phyloP scores from a whole-genome alignment of 2,329 filamentous ascomycete genomes.

The Penicillium sclerotigenum region DNA sequence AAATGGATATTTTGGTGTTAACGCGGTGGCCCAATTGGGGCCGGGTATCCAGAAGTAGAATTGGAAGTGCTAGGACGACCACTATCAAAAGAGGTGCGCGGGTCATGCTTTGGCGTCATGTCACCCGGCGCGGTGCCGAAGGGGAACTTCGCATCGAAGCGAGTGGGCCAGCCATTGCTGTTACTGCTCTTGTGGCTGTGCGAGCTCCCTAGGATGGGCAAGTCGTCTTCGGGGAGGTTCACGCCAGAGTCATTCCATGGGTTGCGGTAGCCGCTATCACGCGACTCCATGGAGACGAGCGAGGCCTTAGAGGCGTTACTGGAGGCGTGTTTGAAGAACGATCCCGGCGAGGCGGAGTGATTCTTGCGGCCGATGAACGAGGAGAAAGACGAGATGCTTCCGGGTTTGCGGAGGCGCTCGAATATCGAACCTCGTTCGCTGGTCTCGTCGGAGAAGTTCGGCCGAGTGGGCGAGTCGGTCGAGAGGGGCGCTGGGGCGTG shows the following conservation, averaged over 20 bases:
- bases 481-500: slow-evolving; percentile 77
- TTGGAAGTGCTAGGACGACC: slow-evolving; percentile 90
- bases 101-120: slow-evolving; percentile 76
- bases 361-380: slow-evolving; percentile 98
- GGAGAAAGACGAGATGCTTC: slow-evolving; percentile 88
- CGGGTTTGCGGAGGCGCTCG: slow-evolving; percentile 88
- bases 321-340: slow-evolving; percentile 88
- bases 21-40: slow-evolving; percentile 85
- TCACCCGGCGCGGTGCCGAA: slow-evolving; percentile 68
- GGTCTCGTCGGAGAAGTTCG: slow-evolving; percentile 76
- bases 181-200: slow-evolving; percentile 66
- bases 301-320: slow-evolving; percentile 91
- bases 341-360: slow-evolving; percentile 77
- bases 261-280: slow-evolving; percentile 90
- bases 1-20: slow-evolving; percentile 56
- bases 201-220: slow-evolving; percentile 49
- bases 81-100: slow-evolving; percentile 83
- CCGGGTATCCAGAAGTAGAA: slow-evolving; percentile 97
- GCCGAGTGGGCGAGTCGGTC: slow-evolving; percentile 85
- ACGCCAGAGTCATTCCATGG: slow-evolving; percentile 98
- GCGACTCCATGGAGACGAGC: slow-evolving; percentile 91
- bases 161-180: slow-evolving; percentile 51
- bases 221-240: slow-evolving; percentile 84
- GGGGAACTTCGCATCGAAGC: slow-evolving; percentile 63
- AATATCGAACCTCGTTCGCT: slow-evolving; percentile 81